A percentile compares a stretch with the other conserved stretches of the same genome.
These are phyloP conservation scores for Diospyros lotus DNA, from an alignment of 148 eudicot genomes.

Conservation along the genomic window DNA sequence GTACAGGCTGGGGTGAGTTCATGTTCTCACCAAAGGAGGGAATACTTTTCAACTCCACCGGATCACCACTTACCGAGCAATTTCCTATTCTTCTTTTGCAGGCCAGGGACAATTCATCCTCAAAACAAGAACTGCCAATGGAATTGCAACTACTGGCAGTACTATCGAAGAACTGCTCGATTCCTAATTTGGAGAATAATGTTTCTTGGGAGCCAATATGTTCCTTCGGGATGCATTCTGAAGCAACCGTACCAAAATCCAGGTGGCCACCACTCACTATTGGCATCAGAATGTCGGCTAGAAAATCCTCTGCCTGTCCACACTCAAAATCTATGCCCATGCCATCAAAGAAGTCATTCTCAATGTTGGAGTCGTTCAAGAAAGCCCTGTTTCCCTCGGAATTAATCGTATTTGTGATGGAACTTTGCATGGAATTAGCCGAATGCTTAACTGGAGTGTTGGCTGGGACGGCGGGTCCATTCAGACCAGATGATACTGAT, in stretches of 20 bases:
- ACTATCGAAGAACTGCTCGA: conserved; percentile 46
- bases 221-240: conserved; percentile 33
- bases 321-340: conserved; percentile 27
- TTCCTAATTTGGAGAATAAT: conserved; percentile 66
- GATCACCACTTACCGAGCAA: conserved; percentile 16
- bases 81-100: conserved; percentile 39
- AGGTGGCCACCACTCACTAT: conserved; percentile 16
- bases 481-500: conserved; percentile 11
- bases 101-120: conserved; percentile 36
- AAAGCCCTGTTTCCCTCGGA: conserved; percentile 19
- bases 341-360: conserved; percentile 20
- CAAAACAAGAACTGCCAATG: conserved; percentile 30
- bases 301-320: conserved; percentile 15
- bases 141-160: conserved; percentile 30
- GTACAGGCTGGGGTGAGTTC: conserved; percentile 22
- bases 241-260: conserved; percentile 21
- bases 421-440: conserved; percentile 37
- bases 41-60: conserved; percentile 2
- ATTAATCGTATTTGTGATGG: conserved; percentile 26
- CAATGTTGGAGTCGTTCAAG: conserved; percentile 9
- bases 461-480: conserved; percentile 12
- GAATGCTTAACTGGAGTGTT: conserved; percentile 20
- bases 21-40: conserved; percentile 14
- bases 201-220: conserved; percentile 31
- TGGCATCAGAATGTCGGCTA: conserved; percentile 30